Base-by-base conservation (phyloP, 1,284 basidiomycete species). In the Cryptococcus hybrid region DNA sequence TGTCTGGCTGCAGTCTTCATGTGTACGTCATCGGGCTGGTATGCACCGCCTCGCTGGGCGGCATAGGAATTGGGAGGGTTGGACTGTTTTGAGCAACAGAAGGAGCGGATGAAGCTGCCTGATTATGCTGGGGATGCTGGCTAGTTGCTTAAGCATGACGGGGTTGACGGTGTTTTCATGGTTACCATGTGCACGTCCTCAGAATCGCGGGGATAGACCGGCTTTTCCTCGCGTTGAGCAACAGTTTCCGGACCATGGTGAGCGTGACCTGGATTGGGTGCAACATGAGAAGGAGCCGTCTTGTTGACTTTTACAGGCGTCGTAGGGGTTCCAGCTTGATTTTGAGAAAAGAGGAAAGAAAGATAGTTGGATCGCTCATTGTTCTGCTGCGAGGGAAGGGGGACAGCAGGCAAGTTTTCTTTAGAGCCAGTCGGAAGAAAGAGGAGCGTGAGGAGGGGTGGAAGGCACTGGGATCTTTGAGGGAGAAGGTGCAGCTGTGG, bases 61-160 rank as follows among this genome's bases (percentile, higher is more conserved):
- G 57, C 63, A 40, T 63, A 65, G 36, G 60, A 61, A 47, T 58
- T 59, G 46, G 52, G 51, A 52, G 61, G 57, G 18, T 47, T 51
- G 8, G 53, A 40, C 15, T 40, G 61, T 30, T 40, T 2, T 18
- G 52, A 34, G 35, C 37, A 37, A 49, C 46, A 15, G 43, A 45
- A 6, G 52, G 47, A 5, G 64, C 42, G 35, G 65, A 60, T 43
- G 62, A 36, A 34, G 53, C 47, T 30, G 46, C 46, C 8, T 36
- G 53, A 9, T 35, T 18, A n/a, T 35, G 9, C 52, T 45, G 43
- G 30, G 63, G 49, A 55, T 55, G 7, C 18, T 49, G 42, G 63
- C 56, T 30, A 90, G 74, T 74, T 90, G 59, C 74, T 86, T 60
- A 84, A 88, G 77, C 60, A 71, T 61, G 11, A 65, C 64, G 0